These are phyloP conservation scores for Dipteronia sinensis DNA, from an alignment of 345 rosid species.

Conservation along the genomic window DNA sequence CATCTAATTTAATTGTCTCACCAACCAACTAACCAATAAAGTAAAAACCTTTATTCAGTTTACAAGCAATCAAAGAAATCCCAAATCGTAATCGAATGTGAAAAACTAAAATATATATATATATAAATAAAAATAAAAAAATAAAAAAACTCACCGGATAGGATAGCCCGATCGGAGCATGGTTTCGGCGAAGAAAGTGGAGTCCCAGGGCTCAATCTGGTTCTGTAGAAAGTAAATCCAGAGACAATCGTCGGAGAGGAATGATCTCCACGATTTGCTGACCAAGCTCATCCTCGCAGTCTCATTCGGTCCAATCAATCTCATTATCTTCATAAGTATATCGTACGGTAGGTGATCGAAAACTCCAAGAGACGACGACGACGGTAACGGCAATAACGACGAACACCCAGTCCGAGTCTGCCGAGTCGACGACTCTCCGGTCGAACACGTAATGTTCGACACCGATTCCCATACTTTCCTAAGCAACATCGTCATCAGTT, in stretches of 20 bases:
- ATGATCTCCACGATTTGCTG: slow-evolving; percentile 49
- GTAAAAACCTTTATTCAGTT: background rate
- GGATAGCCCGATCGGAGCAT: slow-evolving; percentile 65
- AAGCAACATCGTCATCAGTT: slow-evolving; percentile 36
- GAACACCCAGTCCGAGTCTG: background rate
- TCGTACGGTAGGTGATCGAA: slow-evolving; percentile 70
- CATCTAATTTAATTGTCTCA: background rate
- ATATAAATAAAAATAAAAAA: too few relatives aligned
- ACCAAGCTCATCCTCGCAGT: slow-evolving; percentile 51
- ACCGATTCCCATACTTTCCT: slow-evolving; percentile 54
- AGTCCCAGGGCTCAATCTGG: slow-evolving; percentile 49
- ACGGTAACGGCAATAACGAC: background rate
- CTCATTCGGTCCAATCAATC: slow-evolving; percentile 62
- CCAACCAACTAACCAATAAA: background rate
- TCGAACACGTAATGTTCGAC: slow-evolving; percentile 33
- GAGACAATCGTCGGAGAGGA: slow-evolving; percentile 57
- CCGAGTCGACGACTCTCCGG: slow-evolving; percentile 5
- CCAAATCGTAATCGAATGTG: background rate
- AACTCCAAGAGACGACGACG: slow-evolving; percentile 46
- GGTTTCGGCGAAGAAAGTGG: slow-evolving; percentile 69
- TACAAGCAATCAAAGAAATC: background rate
- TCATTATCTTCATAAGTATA: slow-evolving; percentile 59
- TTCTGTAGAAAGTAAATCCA: slow-evolving; percentile 71
- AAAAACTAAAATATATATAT: too few relatives aligned
- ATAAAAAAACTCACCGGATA: slow-evolving; percentile 45